Evolutionary conservation across 352 stramenopile species (phyloP), one percentile per base, ranked within the genome.

Genomic region (Phytophthora litchii): DNA sequence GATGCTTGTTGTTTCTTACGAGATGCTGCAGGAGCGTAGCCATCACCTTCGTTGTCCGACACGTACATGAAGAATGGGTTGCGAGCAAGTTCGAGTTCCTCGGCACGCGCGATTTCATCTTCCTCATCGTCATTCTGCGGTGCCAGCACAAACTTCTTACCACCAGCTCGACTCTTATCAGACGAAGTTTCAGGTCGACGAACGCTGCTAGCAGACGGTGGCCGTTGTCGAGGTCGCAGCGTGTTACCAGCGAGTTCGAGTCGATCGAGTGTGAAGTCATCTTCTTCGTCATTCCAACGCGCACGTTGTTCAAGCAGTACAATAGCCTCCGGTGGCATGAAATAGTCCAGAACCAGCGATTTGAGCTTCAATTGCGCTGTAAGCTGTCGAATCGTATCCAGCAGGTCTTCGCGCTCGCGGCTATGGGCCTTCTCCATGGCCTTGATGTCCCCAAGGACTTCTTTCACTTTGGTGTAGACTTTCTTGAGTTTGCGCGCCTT

Each of bases 401-500:
- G 66, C 54, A 98, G 77, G 51, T 98, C 95, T 46, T 98, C 93
- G 25, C 93, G 87, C 67, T 99, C 97, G 3, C 81, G 80, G 14
- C 67, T 67, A 50, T 98, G 97, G 25, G 96, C 92, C 47, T 96
- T 91, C 64, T 98, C 88, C 54, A 99, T 86, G 67, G 98, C 94
- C 53, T 96, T 92, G 42, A 99, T 86, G 49, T 99, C 96, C 5
- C 66, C 66, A 47, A 97, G 81, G 6, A 87, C 88, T 34, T 94
- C 85, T 51, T 98, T 96, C 45, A 98, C 80, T 51, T 92, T 91
- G 5, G 68, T 78, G 50, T 90, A 98, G 14, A 99, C 77, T 59
- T 98, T 98, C 57, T 98, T 97, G 29, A 99, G 80, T 67, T 99
- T 99, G 9, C 92, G 93, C 0, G 95, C 97, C 67, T 99, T 99